Evolutionary conservation across 805 yeast genomes (phyloP).

Genomic region (Wickerhamiella spandovensis): DNA sequence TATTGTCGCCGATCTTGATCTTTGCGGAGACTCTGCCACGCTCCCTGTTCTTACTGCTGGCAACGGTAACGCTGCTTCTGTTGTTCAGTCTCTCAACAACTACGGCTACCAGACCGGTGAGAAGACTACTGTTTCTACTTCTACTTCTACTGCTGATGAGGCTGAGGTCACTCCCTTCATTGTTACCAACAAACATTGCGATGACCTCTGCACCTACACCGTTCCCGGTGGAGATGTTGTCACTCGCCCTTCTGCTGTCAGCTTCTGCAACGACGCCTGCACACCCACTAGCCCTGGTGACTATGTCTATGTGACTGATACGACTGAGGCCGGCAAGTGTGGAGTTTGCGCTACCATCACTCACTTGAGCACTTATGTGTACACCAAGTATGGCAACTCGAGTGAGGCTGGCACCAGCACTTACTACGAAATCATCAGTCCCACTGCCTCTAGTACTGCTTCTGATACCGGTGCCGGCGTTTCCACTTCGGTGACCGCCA

Average conservation of each 20-base stretch:
- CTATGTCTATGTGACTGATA: background rate
- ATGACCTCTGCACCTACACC: background rate
- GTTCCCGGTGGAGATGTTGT: background rate
- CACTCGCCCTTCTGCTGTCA: background rate
- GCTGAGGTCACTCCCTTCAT: background rate
- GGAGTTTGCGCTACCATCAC: background rate
- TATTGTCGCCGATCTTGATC: background rate
- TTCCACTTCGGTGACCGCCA: too few relatives aligned
- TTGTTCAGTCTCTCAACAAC: background rate
- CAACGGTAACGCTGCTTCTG: background rate
- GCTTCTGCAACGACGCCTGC: background rate
- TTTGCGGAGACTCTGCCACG: background rate
- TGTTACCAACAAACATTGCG: background rate
- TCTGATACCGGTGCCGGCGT: background rate
- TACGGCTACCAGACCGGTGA: background rate
- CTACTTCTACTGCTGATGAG: background rate
- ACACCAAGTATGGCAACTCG: background rate
- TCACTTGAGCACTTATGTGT: background rate
- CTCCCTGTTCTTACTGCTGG: background rate
- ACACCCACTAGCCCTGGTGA: background rate
- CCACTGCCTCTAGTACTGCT: background rate
- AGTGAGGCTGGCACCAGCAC: background rate
- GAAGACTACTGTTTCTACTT: background rate
- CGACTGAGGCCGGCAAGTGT: background rate
- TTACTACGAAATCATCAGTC: background rate